Conservation (phyloP, 2,329 filamentous ascomycete genomes). For the Pyricularia pennisetigena region DNA sequence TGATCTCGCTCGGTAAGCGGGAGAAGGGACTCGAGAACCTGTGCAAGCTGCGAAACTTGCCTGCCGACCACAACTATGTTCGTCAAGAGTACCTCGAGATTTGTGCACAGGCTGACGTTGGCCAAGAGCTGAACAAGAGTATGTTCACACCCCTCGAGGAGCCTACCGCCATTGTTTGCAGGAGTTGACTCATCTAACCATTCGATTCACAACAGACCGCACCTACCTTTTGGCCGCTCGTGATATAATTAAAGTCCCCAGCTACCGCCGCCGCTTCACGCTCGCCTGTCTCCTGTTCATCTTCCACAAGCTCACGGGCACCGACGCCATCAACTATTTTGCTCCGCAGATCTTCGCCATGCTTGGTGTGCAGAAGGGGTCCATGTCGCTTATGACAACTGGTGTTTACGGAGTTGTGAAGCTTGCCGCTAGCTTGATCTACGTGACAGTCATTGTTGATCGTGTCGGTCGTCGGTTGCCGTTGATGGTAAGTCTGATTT, state of each 20-base stretch:
- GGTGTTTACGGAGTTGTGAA: constrained; percentile 20
- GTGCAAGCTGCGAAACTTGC: constrained; percentile 26
- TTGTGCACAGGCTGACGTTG: constrained; percentile 22
- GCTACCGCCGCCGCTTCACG: constrained; percentile 16
- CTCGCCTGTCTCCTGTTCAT: constrained; percentile 18
- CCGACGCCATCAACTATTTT: constrained; percentile 28
- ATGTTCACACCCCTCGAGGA: background rate
- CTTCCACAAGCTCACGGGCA: constrained; percentile 31
- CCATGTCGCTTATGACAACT: constrained; percentile 23
- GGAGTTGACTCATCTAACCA: background rate
- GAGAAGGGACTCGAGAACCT: constrained; percentile 25
- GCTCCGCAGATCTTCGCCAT: constrained; percentile 27
- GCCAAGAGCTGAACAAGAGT: constrained; percentile 10
- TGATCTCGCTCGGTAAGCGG: constrained; percentile 24
- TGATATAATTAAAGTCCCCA: constrained; percentile 14
- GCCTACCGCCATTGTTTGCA: background rate
- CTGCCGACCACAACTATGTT: constrained; percentile 26
- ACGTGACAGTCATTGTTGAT: constrained; percentile 21
- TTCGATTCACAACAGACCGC: background rate
- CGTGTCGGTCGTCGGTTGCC: constrained; percentile 19
- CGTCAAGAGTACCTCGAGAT: constrained; percentile 26
- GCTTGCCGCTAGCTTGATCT: constrained; percentile 14
- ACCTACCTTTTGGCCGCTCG: constrained; percentile 10
- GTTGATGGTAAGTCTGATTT: constrained; percentile 11
- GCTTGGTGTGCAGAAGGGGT: constrained; percentile 23